Conservation (phyloP, 2,329 filamentous ascomycete genomes). For the Ascochyta rabiei region DNA sequence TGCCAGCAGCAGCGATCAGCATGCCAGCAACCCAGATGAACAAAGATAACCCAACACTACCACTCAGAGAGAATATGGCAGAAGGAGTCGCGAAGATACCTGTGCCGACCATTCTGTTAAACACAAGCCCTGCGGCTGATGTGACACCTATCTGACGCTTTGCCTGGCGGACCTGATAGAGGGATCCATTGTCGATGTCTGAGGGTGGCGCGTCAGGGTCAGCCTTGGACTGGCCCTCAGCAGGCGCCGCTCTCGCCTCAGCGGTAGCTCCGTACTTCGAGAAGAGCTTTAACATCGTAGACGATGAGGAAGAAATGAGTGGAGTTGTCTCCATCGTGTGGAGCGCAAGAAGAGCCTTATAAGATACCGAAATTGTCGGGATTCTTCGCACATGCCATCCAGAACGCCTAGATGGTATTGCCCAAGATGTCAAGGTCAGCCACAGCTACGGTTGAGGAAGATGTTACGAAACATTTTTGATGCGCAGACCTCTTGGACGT, state of each 20-base stretch:
- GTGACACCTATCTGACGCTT: slow-evolving; percentile 39
- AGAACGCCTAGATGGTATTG: slow-evolving; percentile 3
- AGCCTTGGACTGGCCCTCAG: slow-evolving; percentile 10
- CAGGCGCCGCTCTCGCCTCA: not conserved
- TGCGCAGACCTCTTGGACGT: slow-evolving; percentile 10
- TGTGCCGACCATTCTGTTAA: slow-evolving; percentile 70
- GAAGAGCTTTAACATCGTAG: slow-evolving; percentile 25
- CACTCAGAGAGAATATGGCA: slow-evolving; percentile 62
- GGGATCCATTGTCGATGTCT: slow-evolving; percentile 31
- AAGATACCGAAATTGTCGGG: not conserved
- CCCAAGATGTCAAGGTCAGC: slow-evolving; percentile 1
- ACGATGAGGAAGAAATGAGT: slow-evolving; percentile 17
- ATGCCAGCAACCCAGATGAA: slow-evolving; percentile 69
- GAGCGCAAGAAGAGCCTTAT: slow-evolving; percentile 6
- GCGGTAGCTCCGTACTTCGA: slow-evolving; percentile 17
- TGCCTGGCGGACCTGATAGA: slow-evolving; percentile 32
- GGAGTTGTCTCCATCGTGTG: slow-evolving; percentile 14
- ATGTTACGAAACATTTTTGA: slow-evolving; percentile 14
- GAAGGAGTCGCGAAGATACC: slow-evolving; percentile 70
- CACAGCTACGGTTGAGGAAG: slow-evolving; percentile 11
- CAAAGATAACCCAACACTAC: slow-evolving; percentile 66
- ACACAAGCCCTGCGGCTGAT: slow-evolving; percentile 52
- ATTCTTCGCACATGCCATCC: slow-evolving; percentile 9
- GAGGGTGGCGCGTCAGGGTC: slow-evolving; percentile 15
- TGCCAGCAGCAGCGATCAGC: slow-evolving; percentile 66